Evolutionary conservation across 169 alveolate species (phyloP), one percentile per base, ranked within the genome.

Genomic region (Plasmodium yoelii): DNA sequence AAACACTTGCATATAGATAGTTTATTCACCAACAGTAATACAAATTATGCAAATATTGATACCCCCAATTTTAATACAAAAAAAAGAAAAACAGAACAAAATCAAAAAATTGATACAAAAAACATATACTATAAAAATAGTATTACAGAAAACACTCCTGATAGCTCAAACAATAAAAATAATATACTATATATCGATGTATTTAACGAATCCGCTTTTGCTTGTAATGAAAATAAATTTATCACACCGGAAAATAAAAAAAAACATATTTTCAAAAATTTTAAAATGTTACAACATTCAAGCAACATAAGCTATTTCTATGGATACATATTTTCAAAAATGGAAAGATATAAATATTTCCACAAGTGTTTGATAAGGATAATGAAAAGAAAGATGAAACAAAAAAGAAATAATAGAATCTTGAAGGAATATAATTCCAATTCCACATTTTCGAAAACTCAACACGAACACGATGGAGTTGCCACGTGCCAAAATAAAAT

Each of bases 331-430:
- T 67, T 82, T 56, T 67, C 90, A 53, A 82, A 67, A 82, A 82
- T 82, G 90, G 63, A 80, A 12, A 65, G 90, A 55, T 82, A 82
- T 53, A 82, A 82, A 82, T 82, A 67, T 67, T 82, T 82, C 39
- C 90, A 82, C 61, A 82, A 82, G 57, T 82, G 90, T 22, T 67
- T 82, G 68, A 82, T 82, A 39, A 10, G 90, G 47, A 67, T 82
- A 55, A 24, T 82, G 39, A 82, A 82, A 42, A 12, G 68, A 39
- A 80, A 65, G 44, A 34, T 19, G 13, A 80, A 80, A 80, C 12
- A 9, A 9, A 55, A 51, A 61, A 75, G 42, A 22, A 47, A 49
- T 26, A 49, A 2, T 6, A 15, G 39, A 18, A 59, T 12, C 18
- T n/a, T 19, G 28, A 22, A 63, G 65, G 28, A 46, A 42, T 24